A percentile compares a stretch with the other conserved stretches of the same genome.
These are phyloP conservation scores for Aureobasidium subglaciale DNA, from an alignment of 2,329 filamentous ascomycete genomes.

Conservation along the genomic window DNA sequence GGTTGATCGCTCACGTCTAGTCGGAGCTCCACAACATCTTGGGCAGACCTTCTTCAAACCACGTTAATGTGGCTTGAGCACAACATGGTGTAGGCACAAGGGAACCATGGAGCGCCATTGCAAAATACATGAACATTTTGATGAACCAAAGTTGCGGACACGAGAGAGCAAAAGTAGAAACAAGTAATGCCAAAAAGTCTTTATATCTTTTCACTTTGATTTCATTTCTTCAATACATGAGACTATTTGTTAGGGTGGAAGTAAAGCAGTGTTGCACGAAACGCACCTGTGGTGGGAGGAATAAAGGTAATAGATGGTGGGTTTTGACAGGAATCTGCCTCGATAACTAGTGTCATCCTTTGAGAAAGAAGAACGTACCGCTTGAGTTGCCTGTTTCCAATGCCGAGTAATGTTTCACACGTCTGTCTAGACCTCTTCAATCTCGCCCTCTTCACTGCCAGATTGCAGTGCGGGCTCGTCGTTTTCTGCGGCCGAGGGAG, in stretches of 20 bases:
- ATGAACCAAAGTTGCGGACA: constrained; percentile 1
- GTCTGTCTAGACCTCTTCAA: constrained; percentile 61
- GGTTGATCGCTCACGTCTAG: background rate
- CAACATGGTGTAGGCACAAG: background rate
- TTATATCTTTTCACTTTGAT: constrained; percentile 9
- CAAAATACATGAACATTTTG: constrained; percentile 3
- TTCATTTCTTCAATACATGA: background rate
- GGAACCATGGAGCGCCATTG: constrained; percentile 10
- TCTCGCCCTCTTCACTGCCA: constrained; percentile 96
- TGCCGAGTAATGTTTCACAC: too few relatives aligned
- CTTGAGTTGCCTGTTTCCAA: background rate
- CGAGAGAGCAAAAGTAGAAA: background rate
- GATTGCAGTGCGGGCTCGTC: constrained; percentile 63
- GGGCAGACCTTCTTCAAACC: background rate
- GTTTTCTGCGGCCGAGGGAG: constrained; percentile 19
- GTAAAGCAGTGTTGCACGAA: background rate
- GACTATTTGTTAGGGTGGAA: constrained; percentile 9
- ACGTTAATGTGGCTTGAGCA: background rate
- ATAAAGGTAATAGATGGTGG: background rate
- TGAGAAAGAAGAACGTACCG: constrained; percentile 14
- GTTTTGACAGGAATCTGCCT: background rate
- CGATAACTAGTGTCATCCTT: constrained; percentile 12
- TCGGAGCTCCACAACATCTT: background rate
- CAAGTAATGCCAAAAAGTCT: constrained; percentile 10
- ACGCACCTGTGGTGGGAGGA: constrained; percentile 5